Evolutionary conservation across 1,139 yeast species (phyloP).

Genomic region (Saccharomyces hybrid): DNA sequence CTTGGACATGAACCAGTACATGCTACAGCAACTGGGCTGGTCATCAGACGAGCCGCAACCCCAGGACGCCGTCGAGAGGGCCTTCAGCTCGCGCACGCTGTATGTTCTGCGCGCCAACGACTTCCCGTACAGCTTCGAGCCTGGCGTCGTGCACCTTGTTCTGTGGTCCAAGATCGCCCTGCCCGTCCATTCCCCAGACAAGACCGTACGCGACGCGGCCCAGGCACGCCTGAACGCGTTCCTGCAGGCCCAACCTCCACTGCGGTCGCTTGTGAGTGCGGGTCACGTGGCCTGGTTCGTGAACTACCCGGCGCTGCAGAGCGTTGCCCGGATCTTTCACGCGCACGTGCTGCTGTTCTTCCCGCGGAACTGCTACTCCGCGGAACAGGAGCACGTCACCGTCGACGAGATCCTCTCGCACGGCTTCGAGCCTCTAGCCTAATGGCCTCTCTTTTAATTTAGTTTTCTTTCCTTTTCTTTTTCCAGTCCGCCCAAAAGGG

Average conservation of each 20-base stretch:
- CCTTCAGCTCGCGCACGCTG: not conserved
- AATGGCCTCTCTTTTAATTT: not conserved
- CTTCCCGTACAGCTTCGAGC: slow-evolving; percentile 37
- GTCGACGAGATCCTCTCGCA: not conserved
- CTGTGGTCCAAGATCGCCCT: slow-evolving; percentile 40
- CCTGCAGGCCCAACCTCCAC: not conserved
- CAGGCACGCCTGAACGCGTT: slow-evolving; percentile 5
- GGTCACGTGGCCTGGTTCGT: slow-evolving; percentile 44
- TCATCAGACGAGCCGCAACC: slow-evolving; percentile 7
- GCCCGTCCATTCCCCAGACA: slow-evolving; percentile 28
- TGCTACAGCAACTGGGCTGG: slow-evolving; percentile 22
- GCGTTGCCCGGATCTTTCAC: slow-evolving; percentile 54
- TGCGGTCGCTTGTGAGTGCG: not conserved
- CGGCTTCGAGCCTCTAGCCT: not conserved
- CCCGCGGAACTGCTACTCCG: not conserved
- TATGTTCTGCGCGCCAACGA: slow-evolving; percentile 30
- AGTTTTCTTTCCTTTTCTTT: not conserved
- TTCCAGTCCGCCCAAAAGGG: not conserved
- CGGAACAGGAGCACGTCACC: not conserved
- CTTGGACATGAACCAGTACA: slow-evolving; percentile 14
- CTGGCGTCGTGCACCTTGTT: slow-evolving; percentile 34
- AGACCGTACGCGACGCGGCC: slow-evolving; percentile 9
- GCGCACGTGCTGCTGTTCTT: slow-evolving; percentile 41
- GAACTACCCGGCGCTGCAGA: slow-evolving; percentile 55
- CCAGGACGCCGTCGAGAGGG: not conserved